Percentiles rank a stretch among this genome's conserved stretches.
Conservation (phyloP, 805 yeast species). For the Wickerhamiella lipophila region DNA sequence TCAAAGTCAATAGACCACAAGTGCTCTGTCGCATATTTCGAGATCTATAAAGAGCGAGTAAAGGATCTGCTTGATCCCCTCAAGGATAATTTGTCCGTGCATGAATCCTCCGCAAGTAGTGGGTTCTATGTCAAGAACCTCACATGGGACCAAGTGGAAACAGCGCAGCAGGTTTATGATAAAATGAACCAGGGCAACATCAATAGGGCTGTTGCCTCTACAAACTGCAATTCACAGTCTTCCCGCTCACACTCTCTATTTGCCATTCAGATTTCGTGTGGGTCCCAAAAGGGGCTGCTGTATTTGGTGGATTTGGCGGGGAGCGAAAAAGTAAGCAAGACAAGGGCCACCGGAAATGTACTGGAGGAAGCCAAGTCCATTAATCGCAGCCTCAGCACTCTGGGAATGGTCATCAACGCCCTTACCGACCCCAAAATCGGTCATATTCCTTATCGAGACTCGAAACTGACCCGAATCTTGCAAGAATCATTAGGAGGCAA, state of each 20-base stretch:
- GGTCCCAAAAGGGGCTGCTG: slow-evolving; percentile 49
- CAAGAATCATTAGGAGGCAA: slow-evolving; percentile 78
- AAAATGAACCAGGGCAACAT: slow-evolving; percentile 48
- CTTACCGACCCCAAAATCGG: slow-evolving; percentile 55
- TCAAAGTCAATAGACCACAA: slow-evolving; percentile 38
- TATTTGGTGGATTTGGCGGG: slow-evolving; percentile 80
- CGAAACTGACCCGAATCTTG: slow-evolving; percentile 62
- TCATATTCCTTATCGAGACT: slow-evolving; percentile 65
- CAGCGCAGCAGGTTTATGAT: slow-evolving; percentile 44
- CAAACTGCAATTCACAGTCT: slow-evolving; percentile 60
- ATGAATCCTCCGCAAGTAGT: slow-evolving; percentile 26
- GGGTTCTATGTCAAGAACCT: slow-evolving; percentile 67
- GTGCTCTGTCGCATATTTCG: slow-evolving; percentile 62
- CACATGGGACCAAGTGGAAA: slow-evolving; percentile 46
- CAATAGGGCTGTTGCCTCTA: slow-evolving; percentile 44
- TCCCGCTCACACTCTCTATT: slow-evolving; percentile 75
- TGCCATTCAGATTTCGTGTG: slow-evolving; percentile 54
- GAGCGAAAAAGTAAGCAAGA: slow-evolving; percentile 63
- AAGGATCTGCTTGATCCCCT: slow-evolving; percentile 49
- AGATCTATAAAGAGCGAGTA: slow-evolving; percentile 67
- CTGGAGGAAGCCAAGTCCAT: slow-evolving; percentile 77
- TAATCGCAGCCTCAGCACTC: slow-evolving; percentile 60
- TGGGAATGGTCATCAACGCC: slow-evolving; percentile 71
- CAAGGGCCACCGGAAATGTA: slow-evolving; percentile 64
- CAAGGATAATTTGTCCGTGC: slow-evolving; percentile 17